phyloP scores from a whole-genome alignment of 768 basidiomycete species.

The Mycena alexandri region DNA sequence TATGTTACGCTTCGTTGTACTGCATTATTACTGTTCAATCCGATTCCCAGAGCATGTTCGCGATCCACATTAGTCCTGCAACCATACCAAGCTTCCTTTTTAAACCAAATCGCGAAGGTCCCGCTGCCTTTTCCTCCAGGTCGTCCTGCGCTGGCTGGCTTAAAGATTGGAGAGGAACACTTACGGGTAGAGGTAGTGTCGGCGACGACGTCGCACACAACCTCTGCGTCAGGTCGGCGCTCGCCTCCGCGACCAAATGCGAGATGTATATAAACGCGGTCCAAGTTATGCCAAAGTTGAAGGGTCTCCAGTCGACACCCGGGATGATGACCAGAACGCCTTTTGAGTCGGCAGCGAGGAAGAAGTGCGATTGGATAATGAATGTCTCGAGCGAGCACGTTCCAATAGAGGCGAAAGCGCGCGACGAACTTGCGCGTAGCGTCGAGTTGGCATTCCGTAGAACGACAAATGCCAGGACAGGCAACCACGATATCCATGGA shows the following conservation, averaged over 20 bases:
- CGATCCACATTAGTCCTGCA: conserved; percentile 1
- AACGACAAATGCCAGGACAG: conserved; percentile 79
- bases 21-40: background rate
- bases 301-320: conserved; percentile 75
- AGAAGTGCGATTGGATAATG: conserved; percentile 90
- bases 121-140: background rate
- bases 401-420: conserved; percentile 84
- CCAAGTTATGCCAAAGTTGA: conserved; percentile 84
- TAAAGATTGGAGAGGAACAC: background rate
- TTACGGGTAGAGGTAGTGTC: background rate
- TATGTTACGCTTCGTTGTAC: too few species aligned
- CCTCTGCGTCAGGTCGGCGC: conserved; percentile 74
- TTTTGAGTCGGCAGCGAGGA: conserved; percentile 88
- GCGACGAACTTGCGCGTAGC: conserved; percentile 78
- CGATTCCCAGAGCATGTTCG: background rate
- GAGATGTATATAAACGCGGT: conserved; percentile 86
- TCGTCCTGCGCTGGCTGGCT: background rate
- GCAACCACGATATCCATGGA: conserved; percentile 84
- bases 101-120: background rate
- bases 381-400: conserved; percentile 93
- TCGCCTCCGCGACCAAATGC: conserved; percentile 82
- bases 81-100: background rate
- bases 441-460: conserved; percentile 82
- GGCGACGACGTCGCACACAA: conserved; percentile 54
- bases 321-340: conserved; percentile 86